These are phyloP conservation scores for Fusarium solani-melongenae DNA, from an alignment of 2,329 filamentous ascomycete genomes.

Conservation along the genomic window DNA sequence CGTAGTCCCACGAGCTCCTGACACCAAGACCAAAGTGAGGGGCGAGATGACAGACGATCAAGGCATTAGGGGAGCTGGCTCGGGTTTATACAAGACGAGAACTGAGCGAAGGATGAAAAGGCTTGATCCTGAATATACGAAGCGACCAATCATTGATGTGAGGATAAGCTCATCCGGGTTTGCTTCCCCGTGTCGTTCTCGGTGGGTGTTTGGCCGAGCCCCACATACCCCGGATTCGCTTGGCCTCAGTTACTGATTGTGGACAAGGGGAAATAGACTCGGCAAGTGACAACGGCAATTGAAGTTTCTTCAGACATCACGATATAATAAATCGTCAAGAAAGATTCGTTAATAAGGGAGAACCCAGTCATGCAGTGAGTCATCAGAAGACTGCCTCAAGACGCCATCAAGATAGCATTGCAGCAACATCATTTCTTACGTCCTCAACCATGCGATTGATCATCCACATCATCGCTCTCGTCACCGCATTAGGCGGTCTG, in stretches of 20 bases:
- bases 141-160: background rate
- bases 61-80: background rate
- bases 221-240: background rate
- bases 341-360: background rate
- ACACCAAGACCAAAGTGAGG: background rate
- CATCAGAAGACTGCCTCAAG: background rate
- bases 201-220: background rate
- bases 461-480: background rate
- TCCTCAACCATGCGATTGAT: background rate
- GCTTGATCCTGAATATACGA: background rate
- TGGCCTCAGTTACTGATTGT: background rate
- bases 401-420: background rate
- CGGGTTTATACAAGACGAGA: background rate
- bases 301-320: background rate
- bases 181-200: background rate
- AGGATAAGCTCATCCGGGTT: background rate
- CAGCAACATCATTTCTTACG: background rate
- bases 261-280: background rate
- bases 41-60: background rate
- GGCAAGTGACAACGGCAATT: background rate
- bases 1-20: background rate
- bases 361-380: background rate
- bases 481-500: constrained; percentile 1
- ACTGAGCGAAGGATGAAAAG: background rate
- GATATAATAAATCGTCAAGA: background rate